Base-by-base conservation (phyloP, 768 basidiomycete genomes). In the Boletellus ananiceps region DNA sequence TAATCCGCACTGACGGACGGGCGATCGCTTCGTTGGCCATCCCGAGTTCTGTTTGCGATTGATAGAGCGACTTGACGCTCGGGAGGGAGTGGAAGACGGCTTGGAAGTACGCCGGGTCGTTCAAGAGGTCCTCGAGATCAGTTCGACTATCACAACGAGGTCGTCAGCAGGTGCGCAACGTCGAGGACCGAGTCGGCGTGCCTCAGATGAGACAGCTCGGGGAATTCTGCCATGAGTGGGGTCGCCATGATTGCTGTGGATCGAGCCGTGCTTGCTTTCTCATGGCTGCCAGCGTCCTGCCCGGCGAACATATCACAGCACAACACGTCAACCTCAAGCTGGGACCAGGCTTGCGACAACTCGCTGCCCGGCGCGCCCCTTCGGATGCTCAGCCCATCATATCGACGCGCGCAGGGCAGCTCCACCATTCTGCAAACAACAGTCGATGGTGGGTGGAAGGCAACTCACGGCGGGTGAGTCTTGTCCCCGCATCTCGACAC, bases 361-460 rank as follows among this genome's bases (percentile, higher is more conserved):
- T 65, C 44, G 59, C 68, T 6, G 63, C 61, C 59, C 47, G 67
- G 61, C 46, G 70, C 40, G 52, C 65, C 59, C 15, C 50, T 16
- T 19, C 40, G 19, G 43, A 46, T 21, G 31, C 43, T 27, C 50
- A 60, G 25, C 46, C 64, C n/a, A 64, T 76, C 49, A 67, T 78
- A 39, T 76, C 85, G 6, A 89, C 88, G 2, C 81, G 82, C 42
- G 82, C 87, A 23, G 90, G 90, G 0, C 69, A 74, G 19, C 71
- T 92, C 32, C 74, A 83, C 47, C 84, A 85, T 59, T 84, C 84
- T 15, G 64, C 78, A 18, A 90, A 89, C 63, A 74, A 80, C 46
- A 84, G 81, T 58, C 84, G 81, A 65, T 88, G 87, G 79, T 97
- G 92, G 92, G 76, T 97, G 8, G 94, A 98, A 58, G 78, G 79